Evolutionary conservation across 495 filamentous ascomycete species (phyloP), one percentile per base, ranked within the genome.

Genomic region (Immersiella caudata): DNA sequence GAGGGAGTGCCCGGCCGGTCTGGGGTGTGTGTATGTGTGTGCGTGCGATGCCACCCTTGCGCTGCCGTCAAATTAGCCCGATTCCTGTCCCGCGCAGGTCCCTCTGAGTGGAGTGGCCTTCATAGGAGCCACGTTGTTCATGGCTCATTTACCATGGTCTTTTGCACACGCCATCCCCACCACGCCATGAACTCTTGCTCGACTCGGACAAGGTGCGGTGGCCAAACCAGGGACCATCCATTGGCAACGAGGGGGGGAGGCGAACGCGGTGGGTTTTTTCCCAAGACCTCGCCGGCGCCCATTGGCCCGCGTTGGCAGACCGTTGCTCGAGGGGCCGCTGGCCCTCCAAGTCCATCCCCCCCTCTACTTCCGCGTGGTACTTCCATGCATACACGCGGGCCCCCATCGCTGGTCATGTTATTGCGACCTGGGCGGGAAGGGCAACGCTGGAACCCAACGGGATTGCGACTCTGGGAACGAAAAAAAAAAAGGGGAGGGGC

Each of bases 91-190:
- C 71, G 68, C 71, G 64, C 66, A 71, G 65, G 67, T 58, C 62
- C 54, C 62, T 68, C 56, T 58, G 59, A 51, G 58, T 61, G 62
- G 75, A 72, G 50, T 65, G 71, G 73, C 67, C 66, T 59, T 68
- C 76, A 76, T 74, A 76, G 76, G 76, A 78, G 76, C 76, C 76
- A 78, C 76, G 76, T 78, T 62, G 76, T 73, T 68, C 74, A 73
- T 67, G 69, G 72, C 71, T 76, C 74, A 76, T 71, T 75, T 68
- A 70, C 64, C 69, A 64, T 67, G 61, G 70, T 72, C 46, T 66
- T 61, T 58, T 63, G 52, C 50, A 61, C 67, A 70, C 57, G 66
- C 54, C 60, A 71, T 74, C 72, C 69, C 74, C 74, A 70, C 75
- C 70, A 61, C 60, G 70, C 66, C 71, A 71, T 73, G 63, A 71